A percentile compares a stretch with the other conserved stretches of the same genome.
phyloP scores from a whole-genome alignment of 2,329 filamentous ascomycete species.

The Sporothrix schenckii region DNA sequence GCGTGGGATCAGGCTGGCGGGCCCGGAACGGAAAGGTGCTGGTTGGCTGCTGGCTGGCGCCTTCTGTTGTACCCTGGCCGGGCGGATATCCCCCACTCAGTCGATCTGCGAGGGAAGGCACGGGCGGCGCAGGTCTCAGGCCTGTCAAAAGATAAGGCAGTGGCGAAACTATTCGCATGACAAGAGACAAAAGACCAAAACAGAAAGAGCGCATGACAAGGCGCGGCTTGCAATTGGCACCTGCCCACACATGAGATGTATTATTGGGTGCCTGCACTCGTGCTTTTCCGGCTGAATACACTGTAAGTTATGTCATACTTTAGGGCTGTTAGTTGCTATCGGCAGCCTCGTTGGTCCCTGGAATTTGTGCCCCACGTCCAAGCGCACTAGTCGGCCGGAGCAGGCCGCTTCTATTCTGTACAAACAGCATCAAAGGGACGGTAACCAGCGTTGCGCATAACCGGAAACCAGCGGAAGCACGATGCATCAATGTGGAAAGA shows the following conservation, averaged over 20 bases:
- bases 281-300: constrained; percentile 11
- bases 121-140: constrained; percentile 1
- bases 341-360: constrained; percentile 11
- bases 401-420: constrained; percentile 31
- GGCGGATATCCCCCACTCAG: constrained; percentile 18
- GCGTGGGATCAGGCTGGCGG: constrained; percentile 18
- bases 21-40: constrained; percentile 15
- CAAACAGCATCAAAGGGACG: background rate
- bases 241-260: background rate
- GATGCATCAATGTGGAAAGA: background rate
- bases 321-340: background rate
- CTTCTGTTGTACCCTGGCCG: background rate
- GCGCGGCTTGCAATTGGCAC: background rate
- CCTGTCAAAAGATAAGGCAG: background rate
- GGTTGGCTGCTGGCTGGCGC: constrained; percentile 26
- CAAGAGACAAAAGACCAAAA: background rate
- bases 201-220: constrained; percentile 1
- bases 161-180: background rate
- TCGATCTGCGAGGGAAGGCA: constrained; percentile 6
- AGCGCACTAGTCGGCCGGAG: constrained; percentile 32
- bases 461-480: constrained; percentile 25
- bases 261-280: constrained; percentile 6
- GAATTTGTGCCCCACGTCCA: background rate
- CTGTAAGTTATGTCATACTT: too few species aligned
- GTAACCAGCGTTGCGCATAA: constrained; percentile 5